These are phyloP conservation scores for Rhizomucor pusillus DNA, from an alignment of 371 early-diverging fungal genomes.

Conservation along the genomic window DNA sequence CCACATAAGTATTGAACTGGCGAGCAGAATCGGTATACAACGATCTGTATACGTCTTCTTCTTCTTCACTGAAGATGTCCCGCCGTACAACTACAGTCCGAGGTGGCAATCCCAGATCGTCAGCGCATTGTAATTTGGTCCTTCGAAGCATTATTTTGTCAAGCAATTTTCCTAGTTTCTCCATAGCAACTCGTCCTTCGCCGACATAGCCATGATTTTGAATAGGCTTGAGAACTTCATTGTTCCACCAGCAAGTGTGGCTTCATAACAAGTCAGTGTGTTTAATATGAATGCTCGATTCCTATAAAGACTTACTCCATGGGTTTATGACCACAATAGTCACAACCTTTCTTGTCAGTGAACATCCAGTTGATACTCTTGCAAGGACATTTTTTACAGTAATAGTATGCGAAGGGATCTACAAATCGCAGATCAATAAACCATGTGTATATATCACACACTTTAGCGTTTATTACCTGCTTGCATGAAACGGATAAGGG, in stretches of 20 bases:
- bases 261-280: slow-evolving; percentile 11
- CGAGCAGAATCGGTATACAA: slow-evolving; percentile 79
- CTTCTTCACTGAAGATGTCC: slow-evolving; percentile 88
- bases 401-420: slow-evolving; percentile 83
- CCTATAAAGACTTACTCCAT: slow-evolving; percentile 49
- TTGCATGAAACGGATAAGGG: slow-evolving; percentile 87
- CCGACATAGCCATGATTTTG: slow-evolving; percentile 73
- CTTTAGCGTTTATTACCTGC: slow-evolving; percentile 23
- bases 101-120: slow-evolving; percentile 93
- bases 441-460: slow-evolving; percentile 9
- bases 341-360: slow-evolving; percentile 60
- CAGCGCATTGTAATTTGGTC: slow-evolving; percentile 89
- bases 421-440: slow-evolving; percentile 5
- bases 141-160: slow-evolving; percentile 91
- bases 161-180: slow-evolving; percentile 76
- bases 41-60: slow-evolving; percentile 90
- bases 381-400: slow-evolving; percentile 85
- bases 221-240: slow-evolving; percentile 91
- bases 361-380: slow-evolving; percentile 83
- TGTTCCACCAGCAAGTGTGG: slow-evolving; percentile 97
- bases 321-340: slow-evolving; percentile 74
- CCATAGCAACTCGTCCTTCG: slow-evolving; percentile 69
- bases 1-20: slow-evolving; percentile 84
- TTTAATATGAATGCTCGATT: neutral
- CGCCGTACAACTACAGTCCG: slow-evolving; percentile 76